Evolutionary conservation across 2,329 filamentous ascomycete species (phyloP).

Genomic region (Thielaviopsis musarum): DNA sequence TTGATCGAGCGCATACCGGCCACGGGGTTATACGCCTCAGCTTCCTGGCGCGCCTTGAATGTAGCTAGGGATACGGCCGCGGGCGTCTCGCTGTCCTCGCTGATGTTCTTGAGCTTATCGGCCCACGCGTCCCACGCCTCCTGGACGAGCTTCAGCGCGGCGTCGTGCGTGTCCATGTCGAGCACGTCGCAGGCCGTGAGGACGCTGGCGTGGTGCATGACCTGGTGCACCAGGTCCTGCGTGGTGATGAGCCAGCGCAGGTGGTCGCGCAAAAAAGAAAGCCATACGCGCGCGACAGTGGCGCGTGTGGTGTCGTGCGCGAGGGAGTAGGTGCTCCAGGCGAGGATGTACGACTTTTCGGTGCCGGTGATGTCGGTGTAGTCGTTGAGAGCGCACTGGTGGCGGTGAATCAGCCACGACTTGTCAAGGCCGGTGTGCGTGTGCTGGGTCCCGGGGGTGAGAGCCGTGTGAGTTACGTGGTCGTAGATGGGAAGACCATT

Average conservation of each 20-base stretch:
- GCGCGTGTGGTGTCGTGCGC: constrained; percentile 32
- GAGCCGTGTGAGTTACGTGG: constrained; percentile 34
- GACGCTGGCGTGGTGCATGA: constrained; percentile 35
- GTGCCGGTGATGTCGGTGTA: constrained; percentile 36
- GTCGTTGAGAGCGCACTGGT: constrained; percentile 38
- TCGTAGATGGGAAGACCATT: constrained; percentile 33
- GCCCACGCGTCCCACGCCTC: constrained; percentile 18
- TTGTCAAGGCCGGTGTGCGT: constrained; percentile 27
- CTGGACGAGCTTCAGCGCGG: constrained; percentile 27
- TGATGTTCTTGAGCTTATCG: neutral
- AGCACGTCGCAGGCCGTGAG: constrained; percentile 33
- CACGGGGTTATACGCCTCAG: neutral
- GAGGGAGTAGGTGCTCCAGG: constrained; percentile 40
- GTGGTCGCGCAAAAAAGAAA: constrained; percentile 34
- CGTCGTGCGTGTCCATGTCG: constrained; percentile 25
- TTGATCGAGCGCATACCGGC: neutral
- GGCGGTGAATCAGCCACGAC: constrained; percentile 41
- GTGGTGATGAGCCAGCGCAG: constrained; percentile 34
- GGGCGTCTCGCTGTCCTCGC: neutral
- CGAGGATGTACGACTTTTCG: constrained; percentile 41
- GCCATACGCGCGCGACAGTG: constrained; percentile 34
- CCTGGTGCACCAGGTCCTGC: constrained; percentile 33
- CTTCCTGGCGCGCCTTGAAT: neutral
- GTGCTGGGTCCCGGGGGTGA: constrained; percentile 32
- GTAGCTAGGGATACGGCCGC: neutral